A percentile compares a stretch with the other conserved stretches of the same genome.
phyloP scores from a whole-genome alignment of 345 rosid species.

The Abelmoschus esculentus region DNA sequence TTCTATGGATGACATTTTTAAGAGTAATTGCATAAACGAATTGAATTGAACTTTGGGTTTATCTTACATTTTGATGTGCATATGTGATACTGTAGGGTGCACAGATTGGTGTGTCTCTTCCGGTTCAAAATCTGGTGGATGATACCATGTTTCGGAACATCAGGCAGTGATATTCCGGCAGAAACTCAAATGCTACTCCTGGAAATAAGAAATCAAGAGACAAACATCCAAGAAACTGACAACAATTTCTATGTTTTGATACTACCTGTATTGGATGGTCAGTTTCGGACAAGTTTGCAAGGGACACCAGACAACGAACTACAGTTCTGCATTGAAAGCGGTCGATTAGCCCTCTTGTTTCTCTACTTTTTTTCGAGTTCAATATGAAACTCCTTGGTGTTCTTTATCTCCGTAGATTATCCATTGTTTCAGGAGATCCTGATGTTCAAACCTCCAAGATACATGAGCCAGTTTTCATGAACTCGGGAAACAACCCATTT shows the following conservation, averaged over 20 bases:
- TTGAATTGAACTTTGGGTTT: background rate
- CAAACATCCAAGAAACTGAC: background rate
- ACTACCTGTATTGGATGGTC: conserved; percentile 51
- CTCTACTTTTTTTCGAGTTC: background rate
- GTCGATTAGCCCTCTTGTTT: conserved; percentile 13
- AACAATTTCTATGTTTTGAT: conserved; percentile 32
- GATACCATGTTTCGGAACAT: conserved; percentile 46
- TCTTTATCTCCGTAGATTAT: background rate
- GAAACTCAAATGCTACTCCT: conserved; percentile 54
- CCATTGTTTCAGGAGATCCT: conserved; percentile 34
- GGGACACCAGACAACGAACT: conserved; percentile 41
- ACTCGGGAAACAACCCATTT: conserved; percentile 48
- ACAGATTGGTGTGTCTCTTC: conserved; percentile 43
- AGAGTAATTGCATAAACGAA: background rate
- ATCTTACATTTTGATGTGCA: background rate
- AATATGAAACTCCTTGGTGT: background rate
- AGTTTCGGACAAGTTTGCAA: conserved; percentile 41
- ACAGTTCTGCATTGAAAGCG: conserved; percentile 50
- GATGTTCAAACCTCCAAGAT: conserved; percentile 28
- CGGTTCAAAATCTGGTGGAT: conserved; percentile 61
- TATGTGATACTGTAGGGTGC: conserved; percentile 23
- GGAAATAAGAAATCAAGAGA: conserved; percentile 29
- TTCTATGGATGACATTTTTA: too few species aligned
- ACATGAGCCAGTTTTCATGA: conserved; percentile 40
- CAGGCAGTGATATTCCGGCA: conserved; percentile 34